Base-by-base conservation (phyloP, 2,329 filamentous ascomycete species). In the Curvularia sp. region DNA sequence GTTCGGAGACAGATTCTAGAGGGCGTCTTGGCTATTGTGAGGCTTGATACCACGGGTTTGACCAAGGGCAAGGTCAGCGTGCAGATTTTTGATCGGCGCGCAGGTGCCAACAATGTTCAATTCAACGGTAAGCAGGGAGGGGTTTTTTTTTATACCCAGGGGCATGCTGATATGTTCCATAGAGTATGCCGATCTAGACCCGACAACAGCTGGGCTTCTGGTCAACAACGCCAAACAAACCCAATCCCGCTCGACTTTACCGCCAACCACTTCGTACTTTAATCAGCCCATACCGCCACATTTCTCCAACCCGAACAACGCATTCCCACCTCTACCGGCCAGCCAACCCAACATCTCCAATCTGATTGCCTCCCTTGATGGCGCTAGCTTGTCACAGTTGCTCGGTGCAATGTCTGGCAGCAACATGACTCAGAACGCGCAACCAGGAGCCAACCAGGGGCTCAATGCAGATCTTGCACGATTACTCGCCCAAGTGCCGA, bases 181-280 rank as follows among this genome's bases (percentile, higher is more conserved):
- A 86, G 90, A 96, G 74, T 98, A 98, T 74, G 86, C 90, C 57
- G 88, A 93, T 67, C 83, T 97, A 2, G 90, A 96, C 35, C 90
- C 93, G 0, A 77, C 81, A 5, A 88, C 93, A 46, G 92, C 91
- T 4, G 91, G 90, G 15, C 91, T 96, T 67, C 86, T 98, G 15
- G 90, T 96, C 57, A 76, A 89, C 42, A 86, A 92, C 58, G 86
- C 89, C 51, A 93, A 91, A 75, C 78, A 83, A 62, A 81, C 74
- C 24, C 70, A 79, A 15, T 61, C 64, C 6, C 70, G 69, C 46
- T 65, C 70, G 15, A 68, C 69, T 7, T 78, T 71, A 71, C 68
- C 69, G 68, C 73, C 67, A 35, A 63, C 62, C 24, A 67, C 75
- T 64, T 50, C 66, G 2, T 73, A 71, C 28, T 71, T 72, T 53